phyloP scores from a whole-genome alignment of 352 stramenopile species.

The Globisporangium viniferum region DNA sequence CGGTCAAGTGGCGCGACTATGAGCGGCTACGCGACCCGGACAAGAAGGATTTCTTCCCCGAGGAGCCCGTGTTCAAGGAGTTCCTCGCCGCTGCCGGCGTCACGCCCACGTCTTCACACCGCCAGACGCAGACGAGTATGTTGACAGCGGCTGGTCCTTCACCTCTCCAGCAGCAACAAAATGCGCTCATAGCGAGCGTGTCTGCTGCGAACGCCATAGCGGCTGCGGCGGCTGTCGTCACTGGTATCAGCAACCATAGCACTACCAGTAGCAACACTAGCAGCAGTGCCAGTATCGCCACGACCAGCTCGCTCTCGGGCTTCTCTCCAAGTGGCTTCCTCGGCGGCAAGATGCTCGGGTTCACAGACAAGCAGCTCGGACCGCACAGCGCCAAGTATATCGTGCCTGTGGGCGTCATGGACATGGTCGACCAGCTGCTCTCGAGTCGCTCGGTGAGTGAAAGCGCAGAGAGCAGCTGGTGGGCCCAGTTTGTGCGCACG shows the following conservation, averaged over 20 bases:
- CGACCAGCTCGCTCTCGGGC: constrained; percentile 1
- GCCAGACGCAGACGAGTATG: not conserved
- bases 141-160: not conserved
- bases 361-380: constrained; percentile 13
- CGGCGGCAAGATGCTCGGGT: constrained; percentile 17
- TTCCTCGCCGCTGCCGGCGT: constrained; percentile 12
- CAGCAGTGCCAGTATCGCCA: not conserved
- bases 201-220: constrained; percentile 1
- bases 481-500: constrained; percentile 32
- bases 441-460: constrained; percentile 14
- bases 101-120: not conserved
- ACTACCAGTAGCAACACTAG: not conserved
- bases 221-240: not conserved
- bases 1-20: constrained; percentile 47
- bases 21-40: constrained; percentile 40
- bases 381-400: constrained; percentile 22
- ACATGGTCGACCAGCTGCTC: constrained; percentile 42
- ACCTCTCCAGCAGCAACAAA: not conserved
- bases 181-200: not conserved
- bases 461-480: constrained; percentile 8
- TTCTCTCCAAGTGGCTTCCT: constrained; percentile 19
- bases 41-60: constrained; percentile 47
- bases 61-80: constrained; percentile 27
- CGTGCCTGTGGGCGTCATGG: constrained; percentile 28
- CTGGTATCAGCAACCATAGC: not conserved